These are phyloP conservation scores for Cryptosporidium muris DNA, from an alignment of 169 alveolate species.

Conservation along the genomic window DNA sequence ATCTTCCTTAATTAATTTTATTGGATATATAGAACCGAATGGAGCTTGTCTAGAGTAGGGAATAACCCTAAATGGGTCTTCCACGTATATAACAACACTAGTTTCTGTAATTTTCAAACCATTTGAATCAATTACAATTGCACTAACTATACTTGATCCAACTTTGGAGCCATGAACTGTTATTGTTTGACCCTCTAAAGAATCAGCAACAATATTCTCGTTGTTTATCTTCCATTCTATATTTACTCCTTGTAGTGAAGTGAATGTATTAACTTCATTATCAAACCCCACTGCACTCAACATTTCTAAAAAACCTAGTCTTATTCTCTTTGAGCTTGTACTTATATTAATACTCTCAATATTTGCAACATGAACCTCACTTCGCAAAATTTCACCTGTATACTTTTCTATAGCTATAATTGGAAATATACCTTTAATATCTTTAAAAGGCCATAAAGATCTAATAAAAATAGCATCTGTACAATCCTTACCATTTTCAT, in stretches of 20 bases:
- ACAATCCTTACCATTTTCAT: slow-evolving; percentile 37
- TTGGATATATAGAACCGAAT: slow-evolving; percentile 33
- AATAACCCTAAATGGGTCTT: slow-evolving; percentile 46
- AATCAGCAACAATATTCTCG: slow-evolving; percentile 30
- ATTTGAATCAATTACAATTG: slow-evolving; percentile 3
- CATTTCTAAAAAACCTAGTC: slow-evolving; percentile 42
- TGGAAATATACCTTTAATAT: slow-evolving; percentile 37
- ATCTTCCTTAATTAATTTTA: slow-evolving; percentile 32
- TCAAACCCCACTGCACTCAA: slow-evolving; percentile 59
- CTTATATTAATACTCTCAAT: slow-evolving; percentile 48
- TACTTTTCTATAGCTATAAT: slow-evolving; percentile 33
- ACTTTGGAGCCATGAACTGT: slow-evolving; percentile 48
- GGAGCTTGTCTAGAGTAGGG: slow-evolving; percentile 43
- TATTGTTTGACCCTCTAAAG: slow-evolving; percentile 23
- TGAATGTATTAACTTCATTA: slow-evolving; percentile 39
- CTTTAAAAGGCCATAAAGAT: slow-evolving; percentile 26
- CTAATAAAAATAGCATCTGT: slow-evolving; percentile 14
- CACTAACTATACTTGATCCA: slow-evolving; percentile 42
- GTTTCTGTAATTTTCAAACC: background rate
- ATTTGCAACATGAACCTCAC: slow-evolving; percentile 66
- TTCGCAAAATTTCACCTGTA: slow-evolving; percentile 38
- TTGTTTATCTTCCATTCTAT: slow-evolving; percentile 52
- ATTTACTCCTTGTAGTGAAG: slow-evolving; percentile 24
- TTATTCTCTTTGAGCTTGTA: slow-evolving; percentile 69
- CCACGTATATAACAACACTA: slow-evolving; percentile 28